A percentile compares a stretch with the other conserved stretches of the same genome.
These are phyloP conservation scores for Chimonanthus praecox DNA, from an alignment of 164 flowering plant genomes.

Conservation along the genomic window DNA sequence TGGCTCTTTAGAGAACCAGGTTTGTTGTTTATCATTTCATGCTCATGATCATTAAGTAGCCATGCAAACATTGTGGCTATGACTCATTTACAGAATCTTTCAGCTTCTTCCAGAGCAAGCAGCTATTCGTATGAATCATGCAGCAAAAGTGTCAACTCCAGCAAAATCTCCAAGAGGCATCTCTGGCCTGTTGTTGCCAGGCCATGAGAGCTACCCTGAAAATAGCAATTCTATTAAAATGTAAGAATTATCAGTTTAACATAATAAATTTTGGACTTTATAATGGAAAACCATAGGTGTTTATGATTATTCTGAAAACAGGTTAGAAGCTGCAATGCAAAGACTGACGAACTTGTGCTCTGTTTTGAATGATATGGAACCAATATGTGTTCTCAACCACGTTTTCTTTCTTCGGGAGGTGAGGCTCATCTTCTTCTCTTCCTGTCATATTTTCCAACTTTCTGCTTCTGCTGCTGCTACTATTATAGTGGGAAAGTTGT, in stretches of 20 bases:
- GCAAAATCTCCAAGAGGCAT: conserved; percentile 63
- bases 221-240: conserved; percentile 76
- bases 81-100: conserved; percentile 24
- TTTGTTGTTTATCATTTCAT: conserved; percentile 19
- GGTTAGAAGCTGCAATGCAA: conserved; percentile 99
- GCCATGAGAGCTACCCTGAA: conserved; percentile 94
- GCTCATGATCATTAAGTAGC: conserved; percentile 2
- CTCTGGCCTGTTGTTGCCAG: conserved; percentile 68
- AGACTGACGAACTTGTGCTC: conserved; percentile 94
- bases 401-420: conserved; percentile 99
- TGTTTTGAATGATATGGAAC: conserved; percentile 97
- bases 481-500: too few relatives aligned
- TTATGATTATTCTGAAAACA: conserved; percentile 24
- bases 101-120: conserved; percentile 99
- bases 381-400: conserved; percentile 95
- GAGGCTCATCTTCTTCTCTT: conserved; percentile 1
- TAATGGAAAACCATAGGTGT: conserved; percentile 2
- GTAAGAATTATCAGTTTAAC: conserved; percentile 34
- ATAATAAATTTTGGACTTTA: neutral
- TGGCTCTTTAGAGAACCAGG: conserved; percentile 94
- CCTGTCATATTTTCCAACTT: neutral
- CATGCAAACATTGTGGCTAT: conserved; percentile 2
- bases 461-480: neutral
- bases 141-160: conserved; percentile 59
- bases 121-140: conserved; percentile 72